Percentiles rank a stretch among this genome's conserved stretches.
Evolutionary conservation across 2,329 filamentous ascomycete genomes (phyloP).

Genomic region (Teratosphaeria epicoccoides): DNA sequence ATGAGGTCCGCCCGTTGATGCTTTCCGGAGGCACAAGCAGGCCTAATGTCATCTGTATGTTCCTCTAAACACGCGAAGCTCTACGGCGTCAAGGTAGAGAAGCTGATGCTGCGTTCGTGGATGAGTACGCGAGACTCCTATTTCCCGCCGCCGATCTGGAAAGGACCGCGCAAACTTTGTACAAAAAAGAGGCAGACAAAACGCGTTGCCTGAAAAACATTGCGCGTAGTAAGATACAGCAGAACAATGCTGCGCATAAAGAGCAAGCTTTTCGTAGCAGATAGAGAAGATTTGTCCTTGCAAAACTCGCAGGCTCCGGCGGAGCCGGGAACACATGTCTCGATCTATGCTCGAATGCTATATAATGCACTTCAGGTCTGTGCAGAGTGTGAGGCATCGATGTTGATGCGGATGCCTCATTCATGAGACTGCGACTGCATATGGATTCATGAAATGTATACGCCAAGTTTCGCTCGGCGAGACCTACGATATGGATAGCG

Average conservation of each 20-base stretch:
- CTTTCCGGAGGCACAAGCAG: neutral
- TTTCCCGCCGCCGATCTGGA: neutral
- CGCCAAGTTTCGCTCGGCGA: no score
- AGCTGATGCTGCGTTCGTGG: neutral
- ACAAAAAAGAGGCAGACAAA: neutral
- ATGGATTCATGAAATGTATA: no score
- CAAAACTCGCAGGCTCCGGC: neutral
- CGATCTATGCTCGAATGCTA: neutral
- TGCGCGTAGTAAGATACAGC: neutral
- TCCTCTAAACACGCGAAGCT: neutral
- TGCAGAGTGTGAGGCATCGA: neutral
- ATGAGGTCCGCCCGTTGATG: neutral
- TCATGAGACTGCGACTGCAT: neutral
- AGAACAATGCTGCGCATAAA: neutral
- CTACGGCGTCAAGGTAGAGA: neutral
- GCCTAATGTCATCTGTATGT: neutral
- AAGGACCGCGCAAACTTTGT: neutral
- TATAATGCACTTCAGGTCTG: no score
- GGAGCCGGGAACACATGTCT: neutral
- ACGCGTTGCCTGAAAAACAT: neutral
- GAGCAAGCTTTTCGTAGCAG: neutral
- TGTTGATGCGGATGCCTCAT: neutral
- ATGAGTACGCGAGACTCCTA: neutral
- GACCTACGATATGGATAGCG: no score
- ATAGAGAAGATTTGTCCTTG: neutral